A percentile compares a stretch with the other conserved stretches of the same genome.
phyloP scores from a whole-genome alignment of 2,329 filamentous ascomycete genomes.

The Pseudomassariella vexata region DNA sequence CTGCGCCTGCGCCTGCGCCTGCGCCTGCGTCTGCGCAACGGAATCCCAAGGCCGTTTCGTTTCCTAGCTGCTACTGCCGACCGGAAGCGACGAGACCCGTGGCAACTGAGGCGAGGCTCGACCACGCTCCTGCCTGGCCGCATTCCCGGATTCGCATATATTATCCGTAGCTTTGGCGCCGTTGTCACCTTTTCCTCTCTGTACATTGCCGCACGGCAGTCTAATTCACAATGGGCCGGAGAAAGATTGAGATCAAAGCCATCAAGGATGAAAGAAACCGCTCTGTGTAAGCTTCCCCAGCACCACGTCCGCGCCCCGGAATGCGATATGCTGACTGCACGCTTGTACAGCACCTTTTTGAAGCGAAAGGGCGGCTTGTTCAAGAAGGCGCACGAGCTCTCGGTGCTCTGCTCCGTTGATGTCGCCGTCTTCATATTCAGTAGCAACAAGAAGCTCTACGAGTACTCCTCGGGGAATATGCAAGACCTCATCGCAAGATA shows the following conservation, averaged over 20 bases:
- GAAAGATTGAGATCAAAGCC: constrained; percentile 99
- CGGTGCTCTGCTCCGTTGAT: constrained; percentile 95
- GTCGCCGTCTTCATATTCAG: constrained; percentile 98
- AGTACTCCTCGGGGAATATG: constrained; percentile 94
- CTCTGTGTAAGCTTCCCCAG: constrained; percentile 70
- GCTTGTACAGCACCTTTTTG: constrained; percentile 71
- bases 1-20: too few relatives aligned
- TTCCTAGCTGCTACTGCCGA: too few relatives aligned
- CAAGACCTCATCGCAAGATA: constrained; percentile 83
- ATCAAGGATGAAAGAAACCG: constrained; percentile 98
- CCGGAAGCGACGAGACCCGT: too few relatives aligned
- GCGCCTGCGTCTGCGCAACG: too few relatives aligned
- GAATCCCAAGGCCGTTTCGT: too few relatives aligned
- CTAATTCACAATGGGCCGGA: constrained; percentile 70
- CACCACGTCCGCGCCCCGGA: constrained; percentile 2
- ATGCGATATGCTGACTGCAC: constrained; percentile 11
- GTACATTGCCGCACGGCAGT: constrained; percentile 6
- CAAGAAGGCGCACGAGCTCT: constrained; percentile 98
- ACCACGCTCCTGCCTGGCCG: too few relatives aligned
- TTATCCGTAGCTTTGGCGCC: too few relatives aligned
- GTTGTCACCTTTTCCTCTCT: constrained; percentile 5
- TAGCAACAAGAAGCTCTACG: constrained; percentile 97
- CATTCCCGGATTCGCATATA: too few relatives aligned
- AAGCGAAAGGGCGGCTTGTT: constrained; percentile 98
- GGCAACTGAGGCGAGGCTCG: constrained; percentile 3